phyloP scores from a whole-genome alignment of 352 stramenopile genomes.

The Globisporangium nodosum region DNA sequence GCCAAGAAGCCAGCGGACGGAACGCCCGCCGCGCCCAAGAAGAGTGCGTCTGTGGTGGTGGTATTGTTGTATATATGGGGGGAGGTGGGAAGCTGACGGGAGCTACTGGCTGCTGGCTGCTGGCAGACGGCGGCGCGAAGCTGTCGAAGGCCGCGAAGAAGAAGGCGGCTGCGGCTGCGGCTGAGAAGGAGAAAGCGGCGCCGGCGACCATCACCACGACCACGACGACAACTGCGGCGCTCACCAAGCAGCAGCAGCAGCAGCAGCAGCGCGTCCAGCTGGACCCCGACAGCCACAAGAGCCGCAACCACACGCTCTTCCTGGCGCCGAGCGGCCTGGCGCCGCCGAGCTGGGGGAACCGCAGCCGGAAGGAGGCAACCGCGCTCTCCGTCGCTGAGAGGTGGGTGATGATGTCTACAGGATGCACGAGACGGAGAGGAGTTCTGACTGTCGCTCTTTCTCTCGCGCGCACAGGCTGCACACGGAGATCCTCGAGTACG shows the following conservation, averaged over 20 bases:
- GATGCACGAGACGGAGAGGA: neutral
- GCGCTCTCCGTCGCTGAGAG: slow-evolving; percentile 27
- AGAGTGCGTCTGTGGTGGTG: slow-evolving; percentile 2
- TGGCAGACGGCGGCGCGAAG: slow-evolving; percentile 16
- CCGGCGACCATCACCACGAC: neutral
- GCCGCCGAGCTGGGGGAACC: slow-evolving; percentile 25
- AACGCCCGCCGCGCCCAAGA: neutral
- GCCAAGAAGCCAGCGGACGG: neutral
- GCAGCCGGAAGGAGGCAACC: slow-evolving; percentile 12
- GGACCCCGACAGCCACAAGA: slow-evolving; percentile 60
- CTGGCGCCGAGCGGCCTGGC: slow-evolving; percentile 27
- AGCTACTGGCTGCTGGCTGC: slow-evolving; percentile 5
- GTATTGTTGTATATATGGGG: neutral
- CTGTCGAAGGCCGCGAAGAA: slow-evolving; percentile 22
- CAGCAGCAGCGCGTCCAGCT: slow-evolving; percentile 14
- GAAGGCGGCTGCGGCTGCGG: slow-evolving; percentile 14
- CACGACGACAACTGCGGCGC: neutral
- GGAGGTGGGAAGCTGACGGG: neutral
- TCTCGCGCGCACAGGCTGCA: slow-evolving; percentile 33
- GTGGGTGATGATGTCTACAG: neutral
- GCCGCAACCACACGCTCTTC: slow-evolving; percentile 64
- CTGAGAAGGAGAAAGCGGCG: slow-evolving; percentile 15
- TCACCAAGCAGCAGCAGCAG: slow-evolving; percentile 5
- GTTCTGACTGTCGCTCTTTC: neutral
- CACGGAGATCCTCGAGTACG: slow-evolving; percentile 78